Base-by-base conservation (phyloP, 352 stramenopile genomes). In the Globisporangium recalcitrans region DNA sequence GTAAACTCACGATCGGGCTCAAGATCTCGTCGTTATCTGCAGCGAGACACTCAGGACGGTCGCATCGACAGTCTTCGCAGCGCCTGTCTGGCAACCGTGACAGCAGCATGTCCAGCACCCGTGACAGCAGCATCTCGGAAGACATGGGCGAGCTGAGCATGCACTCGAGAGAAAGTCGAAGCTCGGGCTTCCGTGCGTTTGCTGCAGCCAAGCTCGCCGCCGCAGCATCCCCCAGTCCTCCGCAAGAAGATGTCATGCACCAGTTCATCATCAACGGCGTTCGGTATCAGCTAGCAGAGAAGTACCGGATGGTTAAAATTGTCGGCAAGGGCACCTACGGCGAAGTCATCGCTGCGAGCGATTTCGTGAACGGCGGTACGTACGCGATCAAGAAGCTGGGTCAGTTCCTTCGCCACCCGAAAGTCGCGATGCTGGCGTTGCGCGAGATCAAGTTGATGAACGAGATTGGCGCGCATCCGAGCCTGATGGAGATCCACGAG, bases 361-460 rank as follows among this genome's bases (percentile, higher is more conserved):
- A 96, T 58, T 94, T 90, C 55, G 82, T 91, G 21, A 72, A 92
- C 32, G 84, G 86, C 29, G 85, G 83, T 16, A 96, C 85, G 40
- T 95, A 90, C 68, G 88, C 88, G 1, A 92, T 96, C 57, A 96
- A 96, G 71, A 96, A 96, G 59, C 74, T 96, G 24, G 80, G 72
- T 0, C 80, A 94, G 57, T 95, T 96, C 58, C 58, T 95, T 48
- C 78, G 85, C 6, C 84, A 96, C 61, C 83, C 85, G 0, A 94
- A 95, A 55, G 86, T 95, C 34, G 88, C 86, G 5, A 68, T 93
- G 63, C 72, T 93, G 22, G 88, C 88, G 2, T 66, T 95, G 40
- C 78, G 88, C 1, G 88, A 96, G 67, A 95, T 96, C 70, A 85
- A 94, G 64, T 72, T 96, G 38, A 94, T 96, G 85, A 91, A 88